A percentile compares a stretch with the other conserved stretches of the same genome.
Conservation (phyloP, 331 rosid species). For the Malus hybrid region DNA sequence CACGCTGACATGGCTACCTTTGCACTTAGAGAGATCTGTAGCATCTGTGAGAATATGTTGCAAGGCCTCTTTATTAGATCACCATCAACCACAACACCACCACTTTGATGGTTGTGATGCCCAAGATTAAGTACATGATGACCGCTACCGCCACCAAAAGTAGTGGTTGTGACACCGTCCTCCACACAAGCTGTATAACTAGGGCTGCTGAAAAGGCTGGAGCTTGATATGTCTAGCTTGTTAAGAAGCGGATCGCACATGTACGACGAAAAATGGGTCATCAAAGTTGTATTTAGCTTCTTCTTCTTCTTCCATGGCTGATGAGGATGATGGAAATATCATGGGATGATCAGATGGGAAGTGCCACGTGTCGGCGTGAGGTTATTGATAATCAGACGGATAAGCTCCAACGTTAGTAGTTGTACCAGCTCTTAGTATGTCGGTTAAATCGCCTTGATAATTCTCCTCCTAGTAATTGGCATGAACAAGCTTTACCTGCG, state of each 20-base stretch:
- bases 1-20: conserved; percentile 18
- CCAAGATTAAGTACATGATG: conserved; percentile 2
- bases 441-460: conserved; percentile 85
- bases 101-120: background rate
- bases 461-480: conserved; percentile 43
- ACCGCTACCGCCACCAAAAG: background rate
- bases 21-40: conserved; percentile 78
- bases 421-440: conserved; percentile 51
- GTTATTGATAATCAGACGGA: background rate
- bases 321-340: conserved; percentile 23
- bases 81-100: background rate
- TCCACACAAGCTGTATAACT: background rate
- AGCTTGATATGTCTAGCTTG: conserved; percentile 20
- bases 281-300: conserved; percentile 42
- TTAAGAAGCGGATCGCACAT: conserved; percentile 67
- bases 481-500: conserved; percentile 11
- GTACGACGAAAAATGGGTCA: conserved; percentile 61
- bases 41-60: conserved; percentile 71
- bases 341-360: conserved; percentile 29
- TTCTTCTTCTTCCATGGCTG: conserved; percentile 18
- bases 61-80: conserved; percentile 25
- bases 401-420: background rate
- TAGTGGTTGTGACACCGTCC: background rate
- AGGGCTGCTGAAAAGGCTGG: conserved; percentile 14
- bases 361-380: conserved; percentile 21